Evolutionary conservation across 371 early-diverging fungal species (phyloP).

Genomic region (Mortierella sp.): DNA sequence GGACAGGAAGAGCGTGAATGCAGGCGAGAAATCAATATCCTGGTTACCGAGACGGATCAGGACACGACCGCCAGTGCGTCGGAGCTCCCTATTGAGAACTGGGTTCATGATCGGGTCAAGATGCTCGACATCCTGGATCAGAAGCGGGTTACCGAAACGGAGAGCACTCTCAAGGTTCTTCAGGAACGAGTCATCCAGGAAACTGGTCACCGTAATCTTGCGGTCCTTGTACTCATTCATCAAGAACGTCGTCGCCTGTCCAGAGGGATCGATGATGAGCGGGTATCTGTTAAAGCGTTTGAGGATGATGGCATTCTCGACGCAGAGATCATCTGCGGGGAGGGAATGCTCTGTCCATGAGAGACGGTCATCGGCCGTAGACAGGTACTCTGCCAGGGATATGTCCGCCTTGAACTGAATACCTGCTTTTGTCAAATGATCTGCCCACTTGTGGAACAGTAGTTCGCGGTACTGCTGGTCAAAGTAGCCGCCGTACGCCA

Average conservation of each 20-base stretch:
- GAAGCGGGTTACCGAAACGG: conserved; percentile 97
- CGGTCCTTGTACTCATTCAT: conserved; percentile 87
- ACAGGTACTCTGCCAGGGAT: conserved; percentile 91
- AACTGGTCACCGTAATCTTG: conserved; percentile 94
- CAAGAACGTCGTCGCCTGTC: conserved; percentile 92
- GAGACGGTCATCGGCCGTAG: conserved; percentile 93
- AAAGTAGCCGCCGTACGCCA: conserved; percentile 97
- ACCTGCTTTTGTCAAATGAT: conserved; percentile 78
- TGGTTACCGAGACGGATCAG: conserved; percentile 95
- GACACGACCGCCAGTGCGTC: conserved; percentile 97
- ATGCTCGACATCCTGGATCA: conserved; percentile 97
- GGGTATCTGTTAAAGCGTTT: conserved; percentile 96
- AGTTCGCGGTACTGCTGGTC: conserved; percentile 94
- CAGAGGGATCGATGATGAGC: conserved; percentile 97
- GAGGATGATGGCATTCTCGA: conserved; percentile 98
- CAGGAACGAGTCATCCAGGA: conserved; percentile 96
- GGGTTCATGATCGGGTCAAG: conserved; percentile 98
- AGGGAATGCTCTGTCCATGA: conserved; percentile 91
- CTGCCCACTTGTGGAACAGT: conserved; percentile 83
- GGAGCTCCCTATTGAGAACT: conserved; percentile 95
- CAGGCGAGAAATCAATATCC: conserved; percentile 98
- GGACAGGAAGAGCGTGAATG: conserved; percentile 94
- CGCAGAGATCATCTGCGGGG: conserved; percentile 93
- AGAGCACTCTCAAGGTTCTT: conserved; percentile 98
- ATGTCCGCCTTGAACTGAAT: conserved; percentile 87